Base-by-base conservation (phyloP, 306 rosid genomes). In the Aeschynomene evenia region DNA sequence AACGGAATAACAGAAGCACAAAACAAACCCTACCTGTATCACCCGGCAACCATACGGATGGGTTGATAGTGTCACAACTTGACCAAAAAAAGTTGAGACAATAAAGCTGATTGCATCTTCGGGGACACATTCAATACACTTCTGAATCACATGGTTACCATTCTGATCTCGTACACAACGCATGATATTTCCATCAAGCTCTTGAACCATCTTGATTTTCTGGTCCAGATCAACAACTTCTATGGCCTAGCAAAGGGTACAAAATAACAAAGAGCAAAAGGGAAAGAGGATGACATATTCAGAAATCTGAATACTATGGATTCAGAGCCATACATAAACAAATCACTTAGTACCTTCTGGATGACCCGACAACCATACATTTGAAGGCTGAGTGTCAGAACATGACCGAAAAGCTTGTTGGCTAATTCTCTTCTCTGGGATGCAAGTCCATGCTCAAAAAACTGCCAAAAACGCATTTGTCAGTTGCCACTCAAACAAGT, bases 161-260 rank as follows among this genome's bases (percentile, higher is more conserved):
- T 94, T 94, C 80, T 94, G 98, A 85, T 94, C 98, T 12, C 97
- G 96, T 4, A 94, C 97, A 74, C 98, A 90, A 52, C 96, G 98
- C 95, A 90, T 94, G 22, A 94, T 54, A 66, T 87, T 80, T 19
- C 98, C 92, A 9, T 94, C 97, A 63, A 94, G 98, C 71, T 90
- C 98, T 78, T 75, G 84, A 46, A 90, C 98, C 96, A 94, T 94
- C 83, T 77, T 76, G 71, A 87, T 94, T 83, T 90, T 88, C 80
- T 90, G 98, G 60, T 84, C 97, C 70, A 90, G 80, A 82, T 90
- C 95, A 84, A 94, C 99, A 82, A 94, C 99, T 82, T 94, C 99
- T 40, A 94, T 94, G 13, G 99, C 99, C 99, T 94, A 76, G 43
- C 4, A 6, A 64, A 10, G 61, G 22, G 21, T 20, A 50, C n/a